Conservation (phyloP, 2,329 filamentous ascomycete genomes). For the Coniochaeta sp. region DNA sequence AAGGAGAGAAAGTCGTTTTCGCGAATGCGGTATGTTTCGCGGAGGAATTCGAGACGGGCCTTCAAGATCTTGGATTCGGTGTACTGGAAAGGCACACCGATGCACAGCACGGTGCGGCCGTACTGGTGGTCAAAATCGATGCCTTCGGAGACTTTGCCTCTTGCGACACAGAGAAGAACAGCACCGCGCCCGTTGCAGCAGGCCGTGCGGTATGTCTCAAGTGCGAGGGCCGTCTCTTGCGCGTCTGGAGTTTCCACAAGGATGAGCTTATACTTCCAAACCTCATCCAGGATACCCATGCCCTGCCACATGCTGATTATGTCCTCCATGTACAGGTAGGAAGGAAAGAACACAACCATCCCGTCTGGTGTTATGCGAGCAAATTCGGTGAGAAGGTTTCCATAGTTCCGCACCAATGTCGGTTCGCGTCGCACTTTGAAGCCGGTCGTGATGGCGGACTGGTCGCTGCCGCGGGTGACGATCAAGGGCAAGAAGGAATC, state of each 20-base stretch:
- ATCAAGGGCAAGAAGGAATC: constrained; percentile 98
- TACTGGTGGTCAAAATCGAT: constrained; percentile 99
- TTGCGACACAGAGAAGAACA: constrained; percentile 86
- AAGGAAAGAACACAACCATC: constrained; percentile 98
- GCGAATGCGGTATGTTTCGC: constrained; percentile 92
- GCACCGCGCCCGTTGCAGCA: constrained; percentile 96
- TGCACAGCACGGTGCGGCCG: constrained; percentile 89
- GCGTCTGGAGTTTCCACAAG: constrained; percentile 96
- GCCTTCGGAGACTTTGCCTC: constrained; percentile 94
- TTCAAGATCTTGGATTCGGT: constrained; percentile 96
- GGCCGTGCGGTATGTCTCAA: constrained; percentile 95
- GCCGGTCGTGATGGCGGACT: constrained; percentile 84
- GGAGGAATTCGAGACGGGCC: constrained; percentile 88
- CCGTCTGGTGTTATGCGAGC: constrained; percentile 93
- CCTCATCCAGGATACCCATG: constrained; percentile 94
- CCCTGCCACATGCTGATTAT: constrained; percentile 99
- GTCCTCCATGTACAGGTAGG: constrained; percentile 97
- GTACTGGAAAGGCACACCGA: constrained; percentile 97
- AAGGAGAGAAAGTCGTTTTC: constrained; percentile 98
- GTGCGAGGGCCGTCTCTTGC: constrained; percentile 89
- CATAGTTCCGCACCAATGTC: constrained; percentile 95
- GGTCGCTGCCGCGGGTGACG: constrained; percentile 89
- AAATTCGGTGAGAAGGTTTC: constrained; percentile 87
- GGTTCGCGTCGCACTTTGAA: constrained; percentile 96
- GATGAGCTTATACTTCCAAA: constrained; percentile 99